Evolutionary conservation across 2,329 filamentous ascomycete genomes (phyloP), one percentile per base, ranked within the genome.

Genomic region (Paraphaeosphaeria sporulosa): DNA sequence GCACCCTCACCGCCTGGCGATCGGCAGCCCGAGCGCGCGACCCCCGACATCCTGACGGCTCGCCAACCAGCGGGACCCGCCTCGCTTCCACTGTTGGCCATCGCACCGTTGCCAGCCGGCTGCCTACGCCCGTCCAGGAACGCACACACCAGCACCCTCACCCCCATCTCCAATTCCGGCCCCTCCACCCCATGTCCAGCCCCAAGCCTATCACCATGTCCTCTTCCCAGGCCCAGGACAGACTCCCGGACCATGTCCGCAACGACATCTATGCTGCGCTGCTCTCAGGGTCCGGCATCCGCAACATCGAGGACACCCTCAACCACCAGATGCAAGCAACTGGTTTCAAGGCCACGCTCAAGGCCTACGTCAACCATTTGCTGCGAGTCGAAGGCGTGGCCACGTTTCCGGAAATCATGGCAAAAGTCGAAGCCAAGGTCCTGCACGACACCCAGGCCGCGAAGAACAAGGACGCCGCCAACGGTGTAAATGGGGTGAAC

Each of bases 331-430:
- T 89, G 12, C 83, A 86, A 67, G 80, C 84, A 55, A 76, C 79
- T n/a, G 86, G 86, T 66, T 89, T 86, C 86, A 84, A 84, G 44
- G 81, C 86, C 66, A 80, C 80, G 30, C 79, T 89, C 61, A 83
- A 83, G 59, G 78, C 77, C 49, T 83, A 88, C 61, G 80, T 86
- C 19, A 82, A 83, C 49, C 79, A 84, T 58, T 80, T 89, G 43
- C 82, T 89, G 57, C 84, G 86, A 65, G 84, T 81, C 27, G 86
- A 86, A 49, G 83, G 86, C 57, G 85, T 84, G 69, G 82, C 82
- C 57, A 86, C 81, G 34, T 86, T 85, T 65, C 82, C 85, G 55
- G 84, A 89, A 57, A 79, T 87, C 47, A 79, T 86, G 72, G 80
- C 79, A 19, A 80, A 82, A 32, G 82, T 89, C 15, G 79, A 86